phyloP scores from a whole-genome alignment of 2,329 filamentous ascomycete genomes.

The Sphaerulina vaccinii region DNA sequence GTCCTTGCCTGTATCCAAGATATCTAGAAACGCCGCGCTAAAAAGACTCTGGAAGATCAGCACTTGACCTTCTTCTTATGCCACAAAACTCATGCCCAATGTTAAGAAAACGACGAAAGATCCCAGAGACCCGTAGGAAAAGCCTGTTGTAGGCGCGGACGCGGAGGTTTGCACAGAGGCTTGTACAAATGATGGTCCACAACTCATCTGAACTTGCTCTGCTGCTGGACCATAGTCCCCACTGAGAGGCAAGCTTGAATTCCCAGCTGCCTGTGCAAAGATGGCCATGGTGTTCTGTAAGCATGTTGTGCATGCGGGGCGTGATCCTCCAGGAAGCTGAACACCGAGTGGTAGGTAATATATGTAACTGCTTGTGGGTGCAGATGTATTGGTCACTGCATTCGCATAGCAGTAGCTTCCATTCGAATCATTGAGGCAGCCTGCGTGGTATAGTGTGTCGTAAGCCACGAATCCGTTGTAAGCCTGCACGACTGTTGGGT shows the following conservation, averaged over 20 bases:
- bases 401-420: constrained; percentile 73
- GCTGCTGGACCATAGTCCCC: constrained; percentile 71
- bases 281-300: constrained; percentile 78
- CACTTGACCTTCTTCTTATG: neutral
- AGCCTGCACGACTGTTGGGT: constrained; percentile 70
- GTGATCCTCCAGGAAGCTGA: constrained; percentile 62
- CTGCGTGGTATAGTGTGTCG: constrained; percentile 72
- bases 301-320: constrained; percentile 74
- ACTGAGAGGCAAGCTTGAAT: constrained; percentile 65
- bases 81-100: neutral
- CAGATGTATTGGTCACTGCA: constrained; percentile 73
- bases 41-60: neutral
- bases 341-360: constrained; percentile 84
- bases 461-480: constrained; percentile 77
- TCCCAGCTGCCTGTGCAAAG: constrained; percentile 67
- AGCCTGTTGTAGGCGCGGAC: neutral
- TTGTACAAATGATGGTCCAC: constrained; percentile 53
- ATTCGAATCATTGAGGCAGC: constrained; percentile 66
- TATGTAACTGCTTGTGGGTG: constrained; percentile 70
- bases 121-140: neutral
- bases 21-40: too few relatives aligned
- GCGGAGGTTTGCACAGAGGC: constrained; percentile 13
- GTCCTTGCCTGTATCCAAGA: too few relatives aligned
- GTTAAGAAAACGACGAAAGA: neutral
- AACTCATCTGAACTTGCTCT: constrained; percentile 65